Percentiles rank a stretch among this genome's conserved stretches.
Conservation (phyloP, 2,329 filamentous ascomycete genomes). For the Fusarium nanum region DNA sequence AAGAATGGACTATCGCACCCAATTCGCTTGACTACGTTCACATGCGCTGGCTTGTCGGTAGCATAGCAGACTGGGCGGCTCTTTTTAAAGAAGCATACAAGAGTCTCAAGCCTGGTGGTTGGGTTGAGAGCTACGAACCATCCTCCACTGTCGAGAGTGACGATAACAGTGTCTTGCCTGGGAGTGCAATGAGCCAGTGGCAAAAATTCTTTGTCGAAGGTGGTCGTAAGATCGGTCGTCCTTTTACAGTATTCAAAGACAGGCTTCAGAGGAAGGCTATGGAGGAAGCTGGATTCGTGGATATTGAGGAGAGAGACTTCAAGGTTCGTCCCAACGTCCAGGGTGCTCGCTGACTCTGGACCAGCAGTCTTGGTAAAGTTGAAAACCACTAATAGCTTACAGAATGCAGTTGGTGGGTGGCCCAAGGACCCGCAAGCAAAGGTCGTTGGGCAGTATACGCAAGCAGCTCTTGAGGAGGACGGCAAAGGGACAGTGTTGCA, state of each 20-base stretch:
- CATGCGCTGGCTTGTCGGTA: slow-evolving; percentile 5
- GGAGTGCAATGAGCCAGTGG: slow-evolving; percentile 1
- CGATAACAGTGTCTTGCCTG: background rate
- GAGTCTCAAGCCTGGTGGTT: background rate
- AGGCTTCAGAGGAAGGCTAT: background rate
- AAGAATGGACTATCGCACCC: background rate
- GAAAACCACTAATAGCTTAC: background rate
- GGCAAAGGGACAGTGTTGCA: background rate
- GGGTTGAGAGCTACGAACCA: slow-evolving; percentile 17
- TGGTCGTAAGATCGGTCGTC: background rate
- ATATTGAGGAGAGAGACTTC: background rate
- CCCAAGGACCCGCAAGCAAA: background rate
- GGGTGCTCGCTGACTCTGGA: background rate
- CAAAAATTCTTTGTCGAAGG: slow-evolving; percentile 17
- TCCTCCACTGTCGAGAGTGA: background rate
- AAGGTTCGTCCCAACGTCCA: background rate
- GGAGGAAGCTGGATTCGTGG: background rate
- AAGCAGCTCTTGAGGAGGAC: slow-evolving; percentile 2
- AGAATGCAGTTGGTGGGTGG: slow-evolving; percentile 19
- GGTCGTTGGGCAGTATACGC: background rate
- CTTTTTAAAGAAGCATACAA: background rate
- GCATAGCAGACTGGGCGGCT: background rate
- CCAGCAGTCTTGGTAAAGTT: background rate
- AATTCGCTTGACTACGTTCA: slow-evolving; percentile 4
- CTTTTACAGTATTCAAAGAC: background rate